These are phyloP conservation scores for Paecilomyces fulvus DNA, from an alignment of 2,329 filamentous ascomycete genomes.

Conservation along the genomic window DNA sequence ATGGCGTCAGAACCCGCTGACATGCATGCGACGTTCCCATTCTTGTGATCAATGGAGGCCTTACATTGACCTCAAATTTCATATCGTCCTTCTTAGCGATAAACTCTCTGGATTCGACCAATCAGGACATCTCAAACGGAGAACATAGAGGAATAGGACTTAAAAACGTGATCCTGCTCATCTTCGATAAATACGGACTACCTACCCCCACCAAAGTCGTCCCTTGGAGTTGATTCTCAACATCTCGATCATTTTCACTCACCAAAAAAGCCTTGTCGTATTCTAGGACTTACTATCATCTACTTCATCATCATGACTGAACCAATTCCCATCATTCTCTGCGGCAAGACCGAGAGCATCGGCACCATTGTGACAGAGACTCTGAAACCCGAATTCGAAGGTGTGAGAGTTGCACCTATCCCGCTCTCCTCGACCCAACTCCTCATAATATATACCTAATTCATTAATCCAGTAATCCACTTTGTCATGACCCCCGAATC, in stretches of 20 bases:
- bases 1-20: no score
- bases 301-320: background rate
- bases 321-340: slow-evolving; percentile 9
- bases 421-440: background rate
- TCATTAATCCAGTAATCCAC: slow-evolving; percentile 12
- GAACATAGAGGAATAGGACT: background rate
- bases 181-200: background rate
- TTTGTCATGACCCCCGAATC: slow-evolving; percentile 12
- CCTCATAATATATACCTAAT: background rate
- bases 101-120: background rate
- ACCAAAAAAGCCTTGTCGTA: background rate
- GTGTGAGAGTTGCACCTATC: no score
- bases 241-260: background rate
- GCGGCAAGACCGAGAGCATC: slow-evolving; percentile 13
- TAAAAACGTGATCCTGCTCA: background rate
- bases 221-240: background rate
- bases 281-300: background rate
- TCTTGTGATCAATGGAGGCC: no score
- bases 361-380: slow-evolving; percentile 10
- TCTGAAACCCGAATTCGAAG: slow-evolving; percentile 16
- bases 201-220: background rate
- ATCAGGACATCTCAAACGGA: background rate
- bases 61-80: no score
- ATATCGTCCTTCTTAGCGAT: no score
- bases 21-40: no score